phyloP scores from a whole-genome alignment of 73 alveolate species.

The Stentor roeselii region DNA sequence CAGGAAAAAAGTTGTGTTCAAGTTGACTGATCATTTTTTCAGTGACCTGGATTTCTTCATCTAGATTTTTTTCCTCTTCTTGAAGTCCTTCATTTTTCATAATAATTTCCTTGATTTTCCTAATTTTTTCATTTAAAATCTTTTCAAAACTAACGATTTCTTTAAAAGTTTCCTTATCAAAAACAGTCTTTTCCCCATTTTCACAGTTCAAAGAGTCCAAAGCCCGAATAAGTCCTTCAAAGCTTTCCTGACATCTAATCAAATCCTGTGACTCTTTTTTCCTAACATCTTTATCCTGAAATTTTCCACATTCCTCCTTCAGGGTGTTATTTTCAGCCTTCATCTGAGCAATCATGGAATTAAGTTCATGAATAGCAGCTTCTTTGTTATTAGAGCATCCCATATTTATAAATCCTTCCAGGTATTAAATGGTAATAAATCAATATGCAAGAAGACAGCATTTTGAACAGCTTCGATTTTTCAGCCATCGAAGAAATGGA shows the following conservation, averaged over 20 bases:
- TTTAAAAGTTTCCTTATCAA: too few relatives aligned
- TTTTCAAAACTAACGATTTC: neutral
- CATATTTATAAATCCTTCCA: too few relatives aligned
- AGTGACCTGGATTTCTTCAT: neutral
- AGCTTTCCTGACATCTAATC: too few relatives aligned
- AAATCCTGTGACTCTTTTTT: neutral
- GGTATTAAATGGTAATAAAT: too few relatives aligned
- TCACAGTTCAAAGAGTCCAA: too few relatives aligned
- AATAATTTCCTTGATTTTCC: neutral
- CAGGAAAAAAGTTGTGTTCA: neutral
- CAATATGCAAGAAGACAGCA: too few relatives aligned
- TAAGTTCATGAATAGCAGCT: neutral
- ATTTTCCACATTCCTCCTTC: neutral
- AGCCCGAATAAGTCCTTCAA: neutral
- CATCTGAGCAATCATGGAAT: neutral
- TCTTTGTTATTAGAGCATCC: neutral
- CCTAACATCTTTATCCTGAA: neutral
- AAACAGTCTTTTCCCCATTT: neutral
- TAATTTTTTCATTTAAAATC: too few relatives aligned
- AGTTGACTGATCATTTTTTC: neutral
- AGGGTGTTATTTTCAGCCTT: neutral
- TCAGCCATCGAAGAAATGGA: slow-evolving; percentile 87
- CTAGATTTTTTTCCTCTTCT: neutral
- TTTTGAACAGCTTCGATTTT: slow-evolving; percentile 76
- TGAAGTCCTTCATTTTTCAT: neutral